phyloP scores from a whole-genome alignment of 345 rosid species.

The Geranium rotundifolium region DNA sequence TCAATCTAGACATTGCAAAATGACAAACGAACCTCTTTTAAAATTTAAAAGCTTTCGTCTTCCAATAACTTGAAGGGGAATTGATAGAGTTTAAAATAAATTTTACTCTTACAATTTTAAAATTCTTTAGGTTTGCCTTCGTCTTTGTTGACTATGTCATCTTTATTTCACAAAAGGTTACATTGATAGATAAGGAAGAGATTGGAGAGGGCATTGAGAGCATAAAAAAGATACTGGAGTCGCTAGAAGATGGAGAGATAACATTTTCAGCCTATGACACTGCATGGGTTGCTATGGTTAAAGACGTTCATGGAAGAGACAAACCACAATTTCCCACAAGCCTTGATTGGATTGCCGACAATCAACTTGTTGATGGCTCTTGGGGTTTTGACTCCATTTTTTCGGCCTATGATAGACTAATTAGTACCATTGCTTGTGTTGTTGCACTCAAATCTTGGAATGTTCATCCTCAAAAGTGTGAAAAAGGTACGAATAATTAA shows the following conservation, averaged over 20 bases:
- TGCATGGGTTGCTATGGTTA: constrained; percentile 74
- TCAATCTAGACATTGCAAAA: no score
- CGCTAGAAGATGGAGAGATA: constrained; percentile 70
- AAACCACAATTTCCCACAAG: constrained; percentile 58
- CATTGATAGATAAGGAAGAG: constrained; percentile 10
- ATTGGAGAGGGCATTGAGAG: constrained; percentile 28
- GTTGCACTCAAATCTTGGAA: constrained; percentile 66
- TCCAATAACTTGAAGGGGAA: no score
- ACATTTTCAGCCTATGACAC: constrained; percentile 72
- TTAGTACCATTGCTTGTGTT: constrained; percentile 68
- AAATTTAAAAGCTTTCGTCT: no score
- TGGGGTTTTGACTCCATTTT: constrained; percentile 62
- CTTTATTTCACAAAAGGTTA: no score
- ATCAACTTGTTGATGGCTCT: constrained; percentile 68
- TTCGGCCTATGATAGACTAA: constrained; percentile 52
- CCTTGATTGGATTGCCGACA: constrained; percentile 56
- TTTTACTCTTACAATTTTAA: no score
- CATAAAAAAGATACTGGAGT: constrained; percentile 33
- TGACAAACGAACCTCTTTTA: no score
- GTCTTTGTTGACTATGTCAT: no score
- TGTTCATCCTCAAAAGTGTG: constrained; percentile 38
- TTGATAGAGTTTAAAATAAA: no score
- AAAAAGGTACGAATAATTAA: constrained; percentile 33
- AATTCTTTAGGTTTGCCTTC: no score
- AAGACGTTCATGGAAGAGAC: constrained; percentile 35